A percentile compares a stretch with the other conserved stretches of the same genome.
Conservation (phyloP, 2,329 filamentous ascomycete genomes). For the Cladosporium halotolerans region DNA sequence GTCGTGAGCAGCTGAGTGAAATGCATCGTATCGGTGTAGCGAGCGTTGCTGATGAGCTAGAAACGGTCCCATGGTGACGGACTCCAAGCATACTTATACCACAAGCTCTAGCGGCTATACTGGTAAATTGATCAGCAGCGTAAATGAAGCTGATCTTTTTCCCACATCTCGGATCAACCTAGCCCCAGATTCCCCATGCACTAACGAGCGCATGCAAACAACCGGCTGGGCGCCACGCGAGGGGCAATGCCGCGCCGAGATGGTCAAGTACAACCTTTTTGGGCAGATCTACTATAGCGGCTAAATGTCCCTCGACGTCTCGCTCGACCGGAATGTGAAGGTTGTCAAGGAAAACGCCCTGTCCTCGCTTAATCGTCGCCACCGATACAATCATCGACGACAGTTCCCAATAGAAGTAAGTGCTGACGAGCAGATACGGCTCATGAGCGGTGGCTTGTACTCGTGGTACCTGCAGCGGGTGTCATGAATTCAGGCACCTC, state of each 20-base stretch:
- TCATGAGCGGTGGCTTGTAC: too few species aligned
- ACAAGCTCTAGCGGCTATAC: slow-evolving; percentile 1
- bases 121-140: slow-evolving; percentile 1
- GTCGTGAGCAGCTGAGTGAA: slow-evolving; percentile 5
- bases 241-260: neutral
- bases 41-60: neutral
- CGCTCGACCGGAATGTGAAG: too few species aligned
- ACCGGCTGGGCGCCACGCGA: slow-evolving; percentile 11
- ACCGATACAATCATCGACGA: too few species aligned
- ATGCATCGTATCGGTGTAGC: slow-evolving; percentile 3
- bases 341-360: too few species aligned
- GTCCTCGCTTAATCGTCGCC: too few species aligned
- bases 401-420: too few species aligned
- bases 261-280: neutral
- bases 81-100: neutral
- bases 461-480: too few species aligned
- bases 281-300: slow-evolving; percentile 2
- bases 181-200: slow-evolving; percentile 7
- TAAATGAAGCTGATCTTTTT: slow-evolving; percentile 8
- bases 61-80: neutral
- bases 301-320: neutral
- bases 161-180: slow-evolving; percentile 3
- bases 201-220: slow-evolving; percentile 1
- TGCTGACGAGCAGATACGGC: too few species aligned
- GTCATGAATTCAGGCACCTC: too few species aligned